phyloP scores from a whole-genome alignment of 306 rosid species.

The Lathyrus aphaca region DNA sequence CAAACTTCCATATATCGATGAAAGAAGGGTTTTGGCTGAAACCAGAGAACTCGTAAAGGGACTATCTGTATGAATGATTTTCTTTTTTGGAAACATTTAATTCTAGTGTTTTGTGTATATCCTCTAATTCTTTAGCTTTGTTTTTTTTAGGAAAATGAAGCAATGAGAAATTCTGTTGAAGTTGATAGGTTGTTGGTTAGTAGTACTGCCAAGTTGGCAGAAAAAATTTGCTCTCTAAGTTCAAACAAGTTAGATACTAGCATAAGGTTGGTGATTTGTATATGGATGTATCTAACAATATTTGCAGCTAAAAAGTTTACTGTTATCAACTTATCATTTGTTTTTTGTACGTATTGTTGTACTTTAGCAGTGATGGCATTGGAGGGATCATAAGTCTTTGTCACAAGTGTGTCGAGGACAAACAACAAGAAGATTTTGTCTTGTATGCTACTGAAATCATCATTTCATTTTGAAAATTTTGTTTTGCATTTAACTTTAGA shows the following conservation, averaged over 20 bases:
- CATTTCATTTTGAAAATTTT: background rate
- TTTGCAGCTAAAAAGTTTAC: too few relatives aligned
- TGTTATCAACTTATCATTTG: too few relatives aligned
- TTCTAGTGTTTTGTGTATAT: background rate
- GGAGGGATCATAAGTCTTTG: constrained; percentile 38
- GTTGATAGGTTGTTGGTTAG: constrained; percentile 45
- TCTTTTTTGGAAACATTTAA: background rate
- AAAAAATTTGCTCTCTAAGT: constrained; percentile 15
- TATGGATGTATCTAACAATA: too few relatives aligned
- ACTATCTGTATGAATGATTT: constrained; percentile 43
- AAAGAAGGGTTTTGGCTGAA: constrained; percentile 49
- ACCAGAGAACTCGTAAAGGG: constrained; percentile 42
- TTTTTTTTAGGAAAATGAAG: constrained; percentile 44
- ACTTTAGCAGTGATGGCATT: constrained; percentile 38
- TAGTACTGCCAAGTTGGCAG: constrained; percentile 31
- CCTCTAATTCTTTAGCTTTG: background rate
- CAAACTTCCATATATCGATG: constrained; percentile 62
- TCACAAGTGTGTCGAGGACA: constrained; percentile 1
- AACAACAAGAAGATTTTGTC: constrained; percentile 27
- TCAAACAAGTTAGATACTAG: constrained; percentile 23
- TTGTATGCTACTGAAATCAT: constrained; percentile 39
- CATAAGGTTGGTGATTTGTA: background rate
- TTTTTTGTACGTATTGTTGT: too few relatives aligned
- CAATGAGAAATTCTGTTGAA: constrained; percentile 38
- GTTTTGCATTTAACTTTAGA: background rate